These are phyloP conservation scores for Tylopilus sp. DNA, from an alignment of 768 basidiomycete genomes.

Conservation along the genomic window DNA sequence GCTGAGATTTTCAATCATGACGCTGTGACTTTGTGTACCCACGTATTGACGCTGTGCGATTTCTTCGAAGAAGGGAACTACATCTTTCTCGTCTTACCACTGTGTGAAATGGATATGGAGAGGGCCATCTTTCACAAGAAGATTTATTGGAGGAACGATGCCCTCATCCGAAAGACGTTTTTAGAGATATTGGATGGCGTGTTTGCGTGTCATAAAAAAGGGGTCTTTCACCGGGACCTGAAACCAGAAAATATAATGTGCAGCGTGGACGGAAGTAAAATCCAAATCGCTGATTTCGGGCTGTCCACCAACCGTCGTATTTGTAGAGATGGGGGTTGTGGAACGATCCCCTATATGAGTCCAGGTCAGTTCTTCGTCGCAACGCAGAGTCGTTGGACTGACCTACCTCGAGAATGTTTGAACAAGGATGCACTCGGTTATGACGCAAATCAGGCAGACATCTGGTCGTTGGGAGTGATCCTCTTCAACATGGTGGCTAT, in stretches of 20 bases:
- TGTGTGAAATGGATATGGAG: slow-evolving; percentile 64
- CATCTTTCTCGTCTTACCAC: slow-evolving; percentile 66
- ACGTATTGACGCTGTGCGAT: slow-evolving; percentile 66
- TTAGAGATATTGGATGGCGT: slow-evolving; percentile 78
- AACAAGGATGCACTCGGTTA: slow-evolving; percentile 32
- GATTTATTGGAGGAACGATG: slow-evolving; percentile 53
- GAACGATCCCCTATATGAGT: slow-evolving; percentile 64
- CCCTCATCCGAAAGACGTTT: slow-evolving; percentile 63
- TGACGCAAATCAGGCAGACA: slow-evolving; percentile 38
- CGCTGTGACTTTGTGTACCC: slow-evolving; percentile 40
- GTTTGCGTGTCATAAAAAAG: slow-evolving; percentile 63
- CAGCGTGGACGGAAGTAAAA: slow-evolving; percentile 44
- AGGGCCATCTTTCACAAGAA: slow-evolving; percentile 46
- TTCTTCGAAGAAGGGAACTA: slow-evolving; percentile 54
- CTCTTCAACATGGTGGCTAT: slow-evolving; percentile 81
- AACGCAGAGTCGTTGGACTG: slow-evolving; percentile 4
- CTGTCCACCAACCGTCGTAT: slow-evolving; percentile 46
- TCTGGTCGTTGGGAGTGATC: slow-evolving; percentile 78
- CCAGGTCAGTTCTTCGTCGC: slow-evolving; percentile 50
- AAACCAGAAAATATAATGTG: slow-evolving; percentile 84
- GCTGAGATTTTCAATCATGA: slow-evolving; percentile 63
- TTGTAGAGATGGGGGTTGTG: slow-evolving; percentile 52
- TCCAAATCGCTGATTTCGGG: slow-evolving; percentile 79
- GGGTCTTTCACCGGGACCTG: slow-evolving; percentile 81
- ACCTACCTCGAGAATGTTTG: slow-evolving; percentile 49